Percentiles rank a stretch among this genome's conserved stretches.
These are phyloP conservation scores for Fusarium papillatum DNA, from an alignment of 2,329 filamentous ascomycete genomes.

Conservation along the genomic window DNA sequence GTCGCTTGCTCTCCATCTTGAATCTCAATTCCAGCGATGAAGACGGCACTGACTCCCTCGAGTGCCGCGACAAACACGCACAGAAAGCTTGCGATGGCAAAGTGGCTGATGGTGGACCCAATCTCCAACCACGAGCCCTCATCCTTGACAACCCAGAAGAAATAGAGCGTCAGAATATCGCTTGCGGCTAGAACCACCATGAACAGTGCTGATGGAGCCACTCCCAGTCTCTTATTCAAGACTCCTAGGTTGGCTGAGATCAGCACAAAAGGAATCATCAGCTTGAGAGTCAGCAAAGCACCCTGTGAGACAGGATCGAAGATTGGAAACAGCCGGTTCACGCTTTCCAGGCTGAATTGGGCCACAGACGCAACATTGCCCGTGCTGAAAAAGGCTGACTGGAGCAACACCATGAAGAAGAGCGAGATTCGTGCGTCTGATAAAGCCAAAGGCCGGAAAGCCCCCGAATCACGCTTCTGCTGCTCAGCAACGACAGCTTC, in stretches of 20 bases:
- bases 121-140: constrained; percentile 99
- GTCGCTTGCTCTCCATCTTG: constrained; percentile 43
- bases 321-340: constrained; percentile 87
- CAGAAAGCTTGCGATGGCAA: constrained; percentile 89
- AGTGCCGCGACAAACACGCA: constrained; percentile 92
- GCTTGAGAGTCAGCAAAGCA: constrained; percentile 87
- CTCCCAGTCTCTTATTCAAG: constrained; percentile 85
- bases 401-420: constrained; percentile 95
- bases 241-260: constrained; percentile 96
- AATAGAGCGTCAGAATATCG: constrained; percentile 93
- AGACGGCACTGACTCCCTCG: constrained; percentile 86
- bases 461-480: constrained; percentile 28
- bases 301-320: constrained; percentile 96
- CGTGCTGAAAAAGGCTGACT: constrained; percentile 97
- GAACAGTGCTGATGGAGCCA: constrained; percentile 91
- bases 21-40: constrained; percentile 86
- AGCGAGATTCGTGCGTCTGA: constrained; percentile 90
- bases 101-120: constrained; percentile 96
- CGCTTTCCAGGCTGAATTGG: constrained; percentile 93
- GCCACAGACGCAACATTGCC: constrained; percentile 96
- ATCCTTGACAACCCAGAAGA: constrained; percentile 98
- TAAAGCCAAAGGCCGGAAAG: constrained; percentile 77
- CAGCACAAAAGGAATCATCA: constrained; percentile 93
- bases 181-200: constrained; percentile 95
- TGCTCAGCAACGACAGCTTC: constrained; percentile 19